Conservation (phyloP, 352 stramenopile genomes). For the Peronospora farinosa region DNA sequence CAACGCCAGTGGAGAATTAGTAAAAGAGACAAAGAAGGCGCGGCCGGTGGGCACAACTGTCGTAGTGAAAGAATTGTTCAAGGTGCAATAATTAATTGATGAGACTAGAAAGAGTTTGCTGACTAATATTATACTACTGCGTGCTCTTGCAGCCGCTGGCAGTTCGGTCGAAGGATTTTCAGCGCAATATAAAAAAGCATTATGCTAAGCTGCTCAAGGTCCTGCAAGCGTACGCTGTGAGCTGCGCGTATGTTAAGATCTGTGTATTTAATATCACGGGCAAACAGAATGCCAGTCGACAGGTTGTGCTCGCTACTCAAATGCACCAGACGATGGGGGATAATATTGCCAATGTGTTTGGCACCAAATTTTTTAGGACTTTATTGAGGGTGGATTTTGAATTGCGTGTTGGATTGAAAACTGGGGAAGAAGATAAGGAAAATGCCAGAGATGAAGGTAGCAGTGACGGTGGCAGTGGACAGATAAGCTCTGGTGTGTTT, state of each 20-base stretch:
- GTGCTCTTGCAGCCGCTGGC: constrained; percentile 59
- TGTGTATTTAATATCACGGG: constrained; percentile 48
- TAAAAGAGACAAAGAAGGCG: constrained; percentile 50
- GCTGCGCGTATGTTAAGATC: constrained; percentile 50
- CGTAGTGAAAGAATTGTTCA: constrained; percentile 89
- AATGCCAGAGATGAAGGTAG: constrained; percentile 15
- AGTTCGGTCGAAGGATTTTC: constrained; percentile 90
- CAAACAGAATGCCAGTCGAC: constrained; percentile 35
- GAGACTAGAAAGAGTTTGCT: background rate
- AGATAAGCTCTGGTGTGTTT: constrained; percentile 11
- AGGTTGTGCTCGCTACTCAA: constrained; percentile 66
- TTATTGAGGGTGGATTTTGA: constrained; percentile 70
- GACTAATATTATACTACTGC: constrained; percentile 2
- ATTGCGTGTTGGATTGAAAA: constrained; percentile 28
- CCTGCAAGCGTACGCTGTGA: constrained; percentile 82
- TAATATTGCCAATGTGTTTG: constrained; percentile 89
- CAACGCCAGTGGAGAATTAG: constrained; percentile 52
- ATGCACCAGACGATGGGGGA: constrained; percentile 58
- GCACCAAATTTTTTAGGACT: constrained; percentile 87
- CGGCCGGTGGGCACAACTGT: constrained; percentile 90
- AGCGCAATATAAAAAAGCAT: constrained; percentile 91
- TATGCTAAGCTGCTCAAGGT: constrained; percentile 89
- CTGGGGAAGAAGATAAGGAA: constrained; percentile 11
- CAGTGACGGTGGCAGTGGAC: constrained; percentile 18
- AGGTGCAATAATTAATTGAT: constrained; percentile 19